Evolutionary conservation across 1,139 yeast species (phyloP).

Genomic region (Yamadazyma kanchanaburiensis): DNA sequence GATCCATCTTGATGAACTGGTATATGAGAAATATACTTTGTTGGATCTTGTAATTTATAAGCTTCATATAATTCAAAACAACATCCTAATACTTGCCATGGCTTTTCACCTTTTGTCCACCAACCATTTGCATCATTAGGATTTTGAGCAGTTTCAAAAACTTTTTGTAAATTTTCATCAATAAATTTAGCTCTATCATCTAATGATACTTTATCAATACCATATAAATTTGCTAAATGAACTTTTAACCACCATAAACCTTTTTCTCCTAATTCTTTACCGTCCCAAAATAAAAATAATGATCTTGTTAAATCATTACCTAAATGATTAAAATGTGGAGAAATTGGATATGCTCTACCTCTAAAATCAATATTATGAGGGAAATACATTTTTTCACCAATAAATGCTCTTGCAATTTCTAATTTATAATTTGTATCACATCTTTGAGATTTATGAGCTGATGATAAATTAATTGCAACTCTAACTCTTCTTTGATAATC

Average conservation of each 20-base stretch:
- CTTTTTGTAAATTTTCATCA: conserved; percentile 62
- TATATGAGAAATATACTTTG: conserved; percentile 68
- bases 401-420: conserved; percentile 90
- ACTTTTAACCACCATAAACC: conserved; percentile 90
- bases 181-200: conserved; percentile 71
- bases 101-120: conserved; percentile 90
- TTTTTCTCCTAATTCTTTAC: conserved; percentile 65
- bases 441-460: conserved; percentile 76
- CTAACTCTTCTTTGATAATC: conserved; percentile 66
- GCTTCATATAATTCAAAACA: conserved; percentile 82
- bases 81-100: conserved; percentile 92
- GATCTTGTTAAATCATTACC: conserved; percentile 93
- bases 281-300: conserved; percentile 83
- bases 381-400: conserved; percentile 85
- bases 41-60: conserved; percentile 66
- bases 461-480: conserved; percentile 54
- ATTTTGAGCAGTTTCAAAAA: conserved; percentile 64
- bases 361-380: conserved; percentile 94
- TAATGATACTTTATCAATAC: conserved; percentile 80
- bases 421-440: conserved; percentile 92
- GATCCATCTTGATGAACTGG: conserved; percentile 98
- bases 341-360: conserved; percentile 93
- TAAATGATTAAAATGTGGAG: conserved; percentile 76
- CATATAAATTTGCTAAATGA: conserved; percentile 85
- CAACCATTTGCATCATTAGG: conserved; percentile 64